phyloP scores from a whole-genome alignment of 306 rosid genomes.

The Calophaca sinica region DNA sequence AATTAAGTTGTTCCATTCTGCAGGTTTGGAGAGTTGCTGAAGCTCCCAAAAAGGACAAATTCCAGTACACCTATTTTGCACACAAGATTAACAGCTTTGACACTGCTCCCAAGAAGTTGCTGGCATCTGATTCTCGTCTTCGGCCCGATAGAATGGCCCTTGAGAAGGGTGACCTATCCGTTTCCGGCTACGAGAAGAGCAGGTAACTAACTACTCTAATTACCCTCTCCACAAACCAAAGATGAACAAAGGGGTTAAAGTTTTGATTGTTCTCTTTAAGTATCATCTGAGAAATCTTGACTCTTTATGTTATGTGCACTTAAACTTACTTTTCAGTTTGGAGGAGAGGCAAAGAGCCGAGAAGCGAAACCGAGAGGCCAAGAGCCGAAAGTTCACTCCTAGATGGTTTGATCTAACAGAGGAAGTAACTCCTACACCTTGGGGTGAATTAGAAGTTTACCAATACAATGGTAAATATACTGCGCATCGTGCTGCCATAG shows the following conservation, averaged over 20 bases:
- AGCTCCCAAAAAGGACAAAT: conserved; percentile 75
- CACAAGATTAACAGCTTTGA: conserved; percentile 93
- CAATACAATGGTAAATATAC: conserved; percentile 73
- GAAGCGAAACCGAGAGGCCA: conserved; percentile 69
- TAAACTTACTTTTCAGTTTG: conserved; percentile 56
- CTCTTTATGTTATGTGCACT: conserved; percentile 31
- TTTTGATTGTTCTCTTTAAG: background rate
- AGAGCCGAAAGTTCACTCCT: conserved; percentile 63
- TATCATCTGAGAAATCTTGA: conserved; percentile 6
- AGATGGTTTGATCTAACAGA: conserved; percentile 79
- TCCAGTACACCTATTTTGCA: conserved; percentile 93
- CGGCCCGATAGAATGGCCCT: conserved; percentile 94
- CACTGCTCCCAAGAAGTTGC: conserved; percentile 88
- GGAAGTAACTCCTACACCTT: conserved; percentile 72
- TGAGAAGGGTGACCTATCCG: conserved; percentile 84
- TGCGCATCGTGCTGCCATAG: conserved; percentile 60
- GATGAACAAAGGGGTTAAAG: background rate
- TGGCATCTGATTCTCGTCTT: conserved; percentile 91
- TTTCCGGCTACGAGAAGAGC: conserved; percentile 86
- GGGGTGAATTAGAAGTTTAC: conserved; percentile 87
- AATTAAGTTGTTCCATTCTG: conserved; percentile 37
- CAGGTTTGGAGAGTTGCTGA: conserved; percentile 93
- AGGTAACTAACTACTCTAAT: conserved; percentile 56
- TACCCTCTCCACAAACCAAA: conserved; percentile 5
- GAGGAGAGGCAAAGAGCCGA: conserved; percentile 89